Evolutionary conservation across 208 protist species (phyloP).

Genomic region (Trypanosoma mega): DNA sequence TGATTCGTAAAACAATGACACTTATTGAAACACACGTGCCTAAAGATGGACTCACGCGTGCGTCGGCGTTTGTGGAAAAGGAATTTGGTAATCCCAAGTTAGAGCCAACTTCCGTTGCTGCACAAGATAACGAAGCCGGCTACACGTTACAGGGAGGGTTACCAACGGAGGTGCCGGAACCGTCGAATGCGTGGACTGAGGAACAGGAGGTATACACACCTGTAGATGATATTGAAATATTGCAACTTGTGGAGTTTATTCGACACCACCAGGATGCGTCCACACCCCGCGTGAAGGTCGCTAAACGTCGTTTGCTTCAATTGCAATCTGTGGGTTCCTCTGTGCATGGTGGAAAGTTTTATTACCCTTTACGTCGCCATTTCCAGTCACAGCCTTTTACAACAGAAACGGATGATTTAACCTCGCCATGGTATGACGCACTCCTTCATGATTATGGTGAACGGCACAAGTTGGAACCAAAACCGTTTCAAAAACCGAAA

Average conservation of each 20-base stretch:
- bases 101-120: too few relatives aligned
- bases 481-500: too few relatives aligned
- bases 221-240: conserved; percentile 28
- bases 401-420: conserved; percentile 25
- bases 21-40: conserved; percentile 3
- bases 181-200: too few relatives aligned
- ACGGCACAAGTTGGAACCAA: too few relatives aligned
- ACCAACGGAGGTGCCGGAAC: too few relatives aligned
- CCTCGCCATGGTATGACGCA: conserved; percentile 48
- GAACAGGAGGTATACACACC: conserved; percentile 16
- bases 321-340: conserved; percentile 2
- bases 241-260: conserved; percentile 10
- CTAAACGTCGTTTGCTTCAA: background rate
- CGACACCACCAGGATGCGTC: background rate
- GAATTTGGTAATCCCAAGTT: background rate
- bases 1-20: background rate
- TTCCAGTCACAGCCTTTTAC: conserved; percentile 30
- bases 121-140: too few relatives aligned
- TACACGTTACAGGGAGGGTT: too few relatives aligned
- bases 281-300: background rate
- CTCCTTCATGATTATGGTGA: conserved; percentile 33
- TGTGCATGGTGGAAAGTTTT: conserved; percentile 13
- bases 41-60: conserved; percentile 1
- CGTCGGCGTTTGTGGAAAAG: conserved; percentile 7
- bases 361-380: conserved; percentile 58